Base-by-base conservation (phyloP, 208 protist genomes). In the Phytomonas francai region DNA sequence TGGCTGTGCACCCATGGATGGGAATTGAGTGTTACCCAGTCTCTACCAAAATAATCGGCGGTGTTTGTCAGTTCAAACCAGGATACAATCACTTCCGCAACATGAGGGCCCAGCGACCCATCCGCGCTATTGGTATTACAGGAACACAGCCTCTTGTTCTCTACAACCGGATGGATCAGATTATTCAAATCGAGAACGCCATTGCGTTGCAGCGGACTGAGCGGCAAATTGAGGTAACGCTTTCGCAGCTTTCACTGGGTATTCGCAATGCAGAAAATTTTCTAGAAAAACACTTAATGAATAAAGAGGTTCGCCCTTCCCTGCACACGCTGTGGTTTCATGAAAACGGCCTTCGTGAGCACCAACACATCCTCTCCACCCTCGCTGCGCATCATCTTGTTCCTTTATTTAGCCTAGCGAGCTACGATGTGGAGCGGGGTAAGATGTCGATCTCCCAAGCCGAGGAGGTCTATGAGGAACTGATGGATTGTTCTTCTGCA, bases 241-340 rank as follows among this genome's bases (percentile, higher is more conserved):
- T 96, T 25, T 91, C 91, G 9, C 91, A 96, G 70, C 79, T 96
- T 9, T 39, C 85, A 14, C 70, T 92, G 39, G 87, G 88, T 28
- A 83, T 94, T 32, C 91, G 88, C 49, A 96, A 93, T 68, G 91
- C 88, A 0, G 88, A 96, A 14, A 77, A 93, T 62, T 96, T 94
- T 69, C 57, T 96, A 8, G 79, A 89, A 66, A 87, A 88, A 34
- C 85, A 94, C 68, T 75, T 96, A 14, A 67, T 96, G 70, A 60
- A 87, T 61, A 78, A 82, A 49, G 77, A 82, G 67, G 73, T 88
- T 54, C 86, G 91, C 30, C 91, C 91, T 2, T 93, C 86, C n/a
- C 79, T 96, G 39, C 79, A 93, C 70, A 78, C 78, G 27, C 68
- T 96, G 33, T 96, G 91, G 88, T 94, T 96, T 71, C 84, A 87